Conservation (phyloP, 108 stramenopile genomes). For the Seminavis robusta region DNA sequence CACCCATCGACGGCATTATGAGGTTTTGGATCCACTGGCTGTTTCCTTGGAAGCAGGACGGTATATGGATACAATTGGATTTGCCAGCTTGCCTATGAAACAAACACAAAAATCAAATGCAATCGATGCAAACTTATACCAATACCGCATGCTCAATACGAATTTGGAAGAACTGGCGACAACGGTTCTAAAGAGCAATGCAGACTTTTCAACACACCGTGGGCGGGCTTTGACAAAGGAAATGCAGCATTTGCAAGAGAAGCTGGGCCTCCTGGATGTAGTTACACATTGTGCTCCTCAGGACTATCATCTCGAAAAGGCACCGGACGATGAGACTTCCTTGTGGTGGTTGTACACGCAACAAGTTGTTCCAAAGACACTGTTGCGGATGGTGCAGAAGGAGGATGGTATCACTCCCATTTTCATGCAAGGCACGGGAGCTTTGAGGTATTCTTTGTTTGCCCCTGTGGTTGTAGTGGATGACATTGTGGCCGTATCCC, state of each 20-base stretch:
- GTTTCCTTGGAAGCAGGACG: constrained; percentile 66
- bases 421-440: constrained; percentile 37
- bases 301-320: constrained; percentile 22
- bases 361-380: constrained; percentile 12
- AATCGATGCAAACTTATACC: not conserved
- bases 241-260: constrained; percentile 38
- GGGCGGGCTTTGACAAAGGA: constrained; percentile 38
- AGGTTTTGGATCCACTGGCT: constrained; percentile 34
- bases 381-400: too few relatives aligned
- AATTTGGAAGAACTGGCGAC: not conserved
- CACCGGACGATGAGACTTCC: constrained; percentile 27
- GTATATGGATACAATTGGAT: constrained; percentile 78
- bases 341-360: constrained; percentile 36
- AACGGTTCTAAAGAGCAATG: not conserved
- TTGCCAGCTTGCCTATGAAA: constrained; percentile 47
- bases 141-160: constrained; percentile 3
- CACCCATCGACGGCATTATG: constrained; percentile 49
- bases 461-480: constrained; percentile 36
- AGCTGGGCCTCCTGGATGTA: constrained; percentile 33
- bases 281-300: constrained; percentile 53
- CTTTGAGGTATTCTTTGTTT: constrained; percentile 47
- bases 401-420: constrained; percentile 14
- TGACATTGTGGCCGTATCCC: constrained; percentile 54
- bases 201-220: constrained; percentile 35
- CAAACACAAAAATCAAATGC: not conserved